Conservation (phyloP, 179 eudicot genomes). For the Monotropa hypopitys region DNA sequence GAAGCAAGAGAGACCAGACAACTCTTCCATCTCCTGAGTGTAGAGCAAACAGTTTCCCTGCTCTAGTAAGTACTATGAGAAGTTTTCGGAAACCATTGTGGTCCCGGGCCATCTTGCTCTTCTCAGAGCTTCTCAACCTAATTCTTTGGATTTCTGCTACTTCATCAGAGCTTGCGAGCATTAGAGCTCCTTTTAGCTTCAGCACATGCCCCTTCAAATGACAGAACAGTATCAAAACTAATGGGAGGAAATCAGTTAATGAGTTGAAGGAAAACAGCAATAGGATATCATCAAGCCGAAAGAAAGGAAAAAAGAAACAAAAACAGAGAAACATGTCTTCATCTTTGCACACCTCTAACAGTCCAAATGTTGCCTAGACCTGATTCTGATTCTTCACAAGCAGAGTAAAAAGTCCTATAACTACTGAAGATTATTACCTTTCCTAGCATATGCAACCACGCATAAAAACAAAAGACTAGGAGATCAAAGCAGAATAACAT, state of each 20-base stretch:
- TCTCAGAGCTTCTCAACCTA: conserved; percentile 75
- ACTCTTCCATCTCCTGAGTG: conserved; percentile 96
- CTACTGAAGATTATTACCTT: neutral
- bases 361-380: neutral
- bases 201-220: conserved; percentile 72
- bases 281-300: neutral
- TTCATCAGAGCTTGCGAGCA: conserved; percentile 92
- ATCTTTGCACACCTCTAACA: neutral
- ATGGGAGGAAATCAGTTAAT: neutral
- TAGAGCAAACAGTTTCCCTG: conserved; percentile 79
- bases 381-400: neutral
- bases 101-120: conserved; percentile 91
- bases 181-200: conserved; percentile 94
- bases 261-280: neutral
- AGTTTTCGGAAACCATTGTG: conserved; percentile 94
- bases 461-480: neutral
- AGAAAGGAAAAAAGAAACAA: neutral
- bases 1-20: conserved; percentile 75
- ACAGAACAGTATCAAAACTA: conserved; percentile 12
- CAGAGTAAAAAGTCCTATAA: neutral
- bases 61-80: conserved; percentile 74
- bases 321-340: neutral
- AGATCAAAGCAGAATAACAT: neutral
- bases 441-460: neutral
- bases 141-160: conserved; percentile 73